Evolutionary conservation across 1,139 yeast genomes (phyloP).

Genomic region (Suzukiozyma palmioleophila): DNA sequence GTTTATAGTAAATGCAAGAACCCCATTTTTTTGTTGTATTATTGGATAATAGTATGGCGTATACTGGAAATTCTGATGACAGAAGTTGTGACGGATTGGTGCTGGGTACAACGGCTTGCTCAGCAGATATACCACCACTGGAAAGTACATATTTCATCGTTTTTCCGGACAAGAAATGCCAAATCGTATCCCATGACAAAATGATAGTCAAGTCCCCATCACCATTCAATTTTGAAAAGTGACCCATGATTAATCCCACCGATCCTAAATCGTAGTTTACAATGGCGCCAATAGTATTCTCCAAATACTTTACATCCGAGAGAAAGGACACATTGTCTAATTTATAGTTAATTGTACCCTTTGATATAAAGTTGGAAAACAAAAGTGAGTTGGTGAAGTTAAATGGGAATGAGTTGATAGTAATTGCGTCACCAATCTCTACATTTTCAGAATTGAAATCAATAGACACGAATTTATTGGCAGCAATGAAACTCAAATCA

Average conservation of each 20-base stretch:
- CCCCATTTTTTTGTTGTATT: constrained; percentile 18
- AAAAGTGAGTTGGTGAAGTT: constrained; percentile 54
- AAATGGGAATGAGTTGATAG: constrained; percentile 48
- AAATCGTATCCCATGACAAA: constrained; percentile 41
- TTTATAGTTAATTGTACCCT: constrained; percentile 42
- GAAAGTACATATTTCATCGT: constrained; percentile 3
- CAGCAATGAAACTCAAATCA: constrained; percentile 3
- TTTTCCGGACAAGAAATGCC: constrained; percentile 2
- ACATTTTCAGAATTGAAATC: constrained; percentile 6
- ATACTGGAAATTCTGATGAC: neutral
- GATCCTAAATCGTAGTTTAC: constrained; percentile 21
- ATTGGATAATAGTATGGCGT: constrained; percentile 1
- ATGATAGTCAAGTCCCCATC: constrained; percentile 57
- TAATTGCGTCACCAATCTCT: constrained; percentile 13
- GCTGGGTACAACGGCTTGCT: neutral
- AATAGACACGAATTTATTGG: constrained; percentile 6
- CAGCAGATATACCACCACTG: constrained; percentile 2
- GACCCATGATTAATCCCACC: constrained; percentile 54
- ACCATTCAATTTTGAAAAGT: constrained; percentile 46
- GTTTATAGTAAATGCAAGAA: constrained; percentile 19
- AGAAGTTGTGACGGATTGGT: neutral
- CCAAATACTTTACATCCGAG: constrained; percentile 54
- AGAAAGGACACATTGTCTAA: constrained; percentile 26
- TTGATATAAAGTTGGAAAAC: constrained; percentile 44
- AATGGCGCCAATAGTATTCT: constrained; percentile 62